These are phyloP conservation scores for Udeniomyces megalosporus DNA, from an alignment of 768 basidiomycete genomes.

Conservation along the genomic window DNA sequence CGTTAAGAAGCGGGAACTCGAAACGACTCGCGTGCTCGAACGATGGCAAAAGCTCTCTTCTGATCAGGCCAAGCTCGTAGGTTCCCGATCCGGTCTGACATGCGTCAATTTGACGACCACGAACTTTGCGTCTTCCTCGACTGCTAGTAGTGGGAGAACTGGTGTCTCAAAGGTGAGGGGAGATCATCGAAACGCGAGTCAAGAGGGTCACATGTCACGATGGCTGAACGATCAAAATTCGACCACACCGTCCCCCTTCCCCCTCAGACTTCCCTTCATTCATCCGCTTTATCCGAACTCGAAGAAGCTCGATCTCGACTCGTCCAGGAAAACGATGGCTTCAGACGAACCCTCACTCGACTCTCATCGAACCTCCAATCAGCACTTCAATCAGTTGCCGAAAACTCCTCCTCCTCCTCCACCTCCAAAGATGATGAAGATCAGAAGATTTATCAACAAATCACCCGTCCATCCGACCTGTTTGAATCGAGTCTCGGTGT, in stretches of 20 bases:
- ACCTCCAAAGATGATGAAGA: too few species aligned
- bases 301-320: constrained; percentile 50
- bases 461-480: neutral
- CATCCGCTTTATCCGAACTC: constrained; percentile 50
- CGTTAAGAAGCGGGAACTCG: constrained; percentile 65
- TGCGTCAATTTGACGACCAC: constrained; percentile 26
- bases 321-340: constrained; percentile 45
- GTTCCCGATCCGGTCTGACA: constrained; percentile 37
- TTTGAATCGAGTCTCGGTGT: constrained; percentile 6
- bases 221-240: too few species aligned
- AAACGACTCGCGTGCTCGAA: constrained; percentile 55
- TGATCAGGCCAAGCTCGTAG: constrained; percentile 44
- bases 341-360: constrained; percentile 46
- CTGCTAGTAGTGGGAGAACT: too few species aligned
- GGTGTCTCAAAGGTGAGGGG: too few species aligned
- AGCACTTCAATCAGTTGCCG: constrained; percentile 31
- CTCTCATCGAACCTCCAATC: constrained; percentile 21
- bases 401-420: constrained; percentile 32
- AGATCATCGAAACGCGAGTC: too few species aligned
- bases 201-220: too few species aligned
- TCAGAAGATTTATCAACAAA: too few species aligned
- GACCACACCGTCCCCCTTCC: too few species aligned
- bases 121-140: too few species aligned
- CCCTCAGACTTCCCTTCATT: too few species aligned
- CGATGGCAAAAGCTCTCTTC: constrained; percentile 59